phyloP scores from a whole-genome alignment of 345 rosid genomes.

The Ceriops decandra region DNA sequence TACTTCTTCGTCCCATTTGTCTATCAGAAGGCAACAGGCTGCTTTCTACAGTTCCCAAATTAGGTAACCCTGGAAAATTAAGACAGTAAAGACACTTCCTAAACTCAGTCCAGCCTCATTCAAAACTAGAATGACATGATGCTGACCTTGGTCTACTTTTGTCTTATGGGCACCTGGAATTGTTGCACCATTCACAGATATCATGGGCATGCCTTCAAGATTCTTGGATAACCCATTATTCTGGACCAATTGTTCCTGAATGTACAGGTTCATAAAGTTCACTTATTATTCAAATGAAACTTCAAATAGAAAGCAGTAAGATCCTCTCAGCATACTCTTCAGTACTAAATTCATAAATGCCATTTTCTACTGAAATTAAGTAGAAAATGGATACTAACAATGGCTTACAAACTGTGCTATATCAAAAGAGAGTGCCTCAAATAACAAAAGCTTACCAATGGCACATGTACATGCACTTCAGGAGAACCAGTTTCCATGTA shows the following conservation, averaged over 20 bases:
- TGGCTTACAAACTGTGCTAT: slow-evolving; percentile 8
- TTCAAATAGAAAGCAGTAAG: slow-evolving; percentile 3
- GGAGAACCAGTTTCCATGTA: slow-evolving; percentile 29
- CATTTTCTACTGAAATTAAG: neutral
- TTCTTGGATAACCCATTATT: slow-evolving; percentile 34
- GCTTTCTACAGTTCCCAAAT: slow-evolving; percentile 41
- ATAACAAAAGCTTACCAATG: slow-evolving; percentile 29
- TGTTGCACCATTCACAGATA: slow-evolving; percentile 26
- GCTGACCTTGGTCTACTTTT: slow-evolving; percentile 50
- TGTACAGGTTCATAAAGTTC: slow-evolving; percentile 13
- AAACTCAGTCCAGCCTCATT: slow-evolving; percentile 4
- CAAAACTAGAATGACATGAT: slow-evolving; percentile 6
- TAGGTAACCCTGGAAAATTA: slow-evolving; percentile 40
- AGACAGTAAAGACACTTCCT: slow-evolving; percentile 10
- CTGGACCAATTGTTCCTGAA: slow-evolving; percentile 39
- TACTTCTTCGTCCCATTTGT: slow-evolving; percentile 60
- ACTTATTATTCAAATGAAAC: neutral
- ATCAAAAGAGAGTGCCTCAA: slow-evolving; percentile 9
- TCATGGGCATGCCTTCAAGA: slow-evolving; percentile 29
- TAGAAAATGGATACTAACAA: neutral
- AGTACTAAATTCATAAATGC: slow-evolving; percentile 5
- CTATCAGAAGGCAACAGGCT: slow-evolving; percentile 44
- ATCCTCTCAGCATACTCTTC: slow-evolving; percentile 1
- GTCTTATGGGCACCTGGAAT: slow-evolving; percentile 29
- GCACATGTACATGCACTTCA: slow-evolving; percentile 26